Evolutionary conservation across 768 basidiomycete species (phyloP), one percentile per base, ranked within the genome.

Genomic region (Lyophyllum semitale): DNA sequence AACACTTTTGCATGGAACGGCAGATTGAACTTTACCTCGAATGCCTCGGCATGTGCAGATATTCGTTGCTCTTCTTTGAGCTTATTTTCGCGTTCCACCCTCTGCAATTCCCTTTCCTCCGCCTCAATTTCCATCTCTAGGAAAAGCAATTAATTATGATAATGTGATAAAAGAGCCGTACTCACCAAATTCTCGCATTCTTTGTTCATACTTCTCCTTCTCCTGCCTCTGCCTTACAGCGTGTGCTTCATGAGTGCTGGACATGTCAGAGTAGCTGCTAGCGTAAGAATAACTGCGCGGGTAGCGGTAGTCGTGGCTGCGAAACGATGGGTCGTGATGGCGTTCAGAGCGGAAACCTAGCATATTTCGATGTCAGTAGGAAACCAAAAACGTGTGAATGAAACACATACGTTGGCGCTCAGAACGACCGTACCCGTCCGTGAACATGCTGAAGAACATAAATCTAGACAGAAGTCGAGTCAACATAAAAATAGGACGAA

Each of bases 401-500:
- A 41, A 37, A 47, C 15, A 67, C 65, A 62, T 46, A 69, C 71
- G 63, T 48, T 67, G 66, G 33, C 71, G 63, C 48, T 61, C 66
- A 15, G 64, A 51, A 47, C 64, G 60, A 29, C 65, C 59, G 54
- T 63, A 70, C 22, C 63, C 63, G 49, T 58, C 59, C 51, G 62
- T 65, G 12, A 76, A 54, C 38, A 69, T 66, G 52, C 73, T 68
- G 32, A 62, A 62, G 48, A 74, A 73, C 68, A 74, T 68, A 48
- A 64, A 73, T 57, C 72, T 74, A 53, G 1, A n/a, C 41, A 49
- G 32, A 33, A 33, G 17, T 30, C 35, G 8, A 40, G 61, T 52
- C 37, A 32, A 43, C 35, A 51, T 25, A n/a, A 57, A 35, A 46
- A 38, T 20, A 53, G 33, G 20, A 32, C 23, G 40, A 35, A 15